Percentiles rank a stretch among this genome's conserved stretches.
phyloP scores from a whole-genome alignment of 2,329 filamentous ascomycete genomes.

The Scolecobasidium constrictum region DNA sequence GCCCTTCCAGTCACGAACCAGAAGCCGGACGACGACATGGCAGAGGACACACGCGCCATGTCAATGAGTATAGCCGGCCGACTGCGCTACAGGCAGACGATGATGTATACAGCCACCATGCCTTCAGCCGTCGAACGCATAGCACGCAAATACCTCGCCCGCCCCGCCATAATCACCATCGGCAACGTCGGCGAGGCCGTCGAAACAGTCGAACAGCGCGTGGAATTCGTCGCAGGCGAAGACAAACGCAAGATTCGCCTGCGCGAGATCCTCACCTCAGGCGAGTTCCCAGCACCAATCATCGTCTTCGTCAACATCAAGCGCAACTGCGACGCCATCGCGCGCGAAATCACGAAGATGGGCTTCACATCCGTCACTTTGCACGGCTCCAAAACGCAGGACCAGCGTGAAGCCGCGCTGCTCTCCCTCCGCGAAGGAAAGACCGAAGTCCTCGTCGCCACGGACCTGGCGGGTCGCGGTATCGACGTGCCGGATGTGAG shows the following conservation, averaged over 20 bases:
- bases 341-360: slow-evolving; percentile 87
- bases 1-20: slow-evolving; percentile 86
- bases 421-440: slow-evolving; percentile 69
- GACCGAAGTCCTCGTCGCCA: slow-evolving; percentile 85
- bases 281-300: slow-evolving; percentile 77
- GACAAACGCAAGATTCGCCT: slow-evolving; percentile 95
- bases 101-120: slow-evolving; percentile 99
- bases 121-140: slow-evolving; percentile 85
- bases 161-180: slow-evolving; percentile 88
- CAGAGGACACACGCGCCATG: slow-evolving; percentile 82
- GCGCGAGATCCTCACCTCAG: slow-evolving; percentile 73
- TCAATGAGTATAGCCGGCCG: slow-evolving; percentile 61
- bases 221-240: slow-evolving; percentile 82
- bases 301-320: slow-evolving; percentile 99
- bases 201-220: slow-evolving; percentile 93
- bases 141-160: slow-evolving; percentile 88
- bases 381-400: slow-evolving; percentile 93
- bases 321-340: slow-evolving; percentile 92
- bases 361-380: slow-evolving; percentile 83
- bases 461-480: slow-evolving; percentile 90
- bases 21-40: slow-evolving; percentile 88
- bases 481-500: slow-evolving; percentile 93
- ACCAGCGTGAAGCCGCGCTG: slow-evolving; percentile 90
- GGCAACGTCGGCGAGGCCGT: slow-evolving; percentile 92
- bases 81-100: slow-evolving; percentile 86